Evolutionary conservation across 345 rosid species (phyloP).

Genomic region (Sisymbrium irio): DNA sequence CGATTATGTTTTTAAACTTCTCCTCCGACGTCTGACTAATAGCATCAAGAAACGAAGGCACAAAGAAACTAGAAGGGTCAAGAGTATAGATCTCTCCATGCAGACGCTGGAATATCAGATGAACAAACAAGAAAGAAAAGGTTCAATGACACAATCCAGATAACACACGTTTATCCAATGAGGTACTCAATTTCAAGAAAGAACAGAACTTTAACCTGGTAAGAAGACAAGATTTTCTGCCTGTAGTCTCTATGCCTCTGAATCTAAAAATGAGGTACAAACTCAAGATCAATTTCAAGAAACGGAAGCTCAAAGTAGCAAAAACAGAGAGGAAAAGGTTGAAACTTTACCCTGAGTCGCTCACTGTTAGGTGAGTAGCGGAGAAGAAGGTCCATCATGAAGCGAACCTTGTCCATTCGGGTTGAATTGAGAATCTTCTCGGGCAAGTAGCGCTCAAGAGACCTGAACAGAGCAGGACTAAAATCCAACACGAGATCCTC

Average conservation of each 20-base stretch:
- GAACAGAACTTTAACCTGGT: slow-evolving; percentile 7
- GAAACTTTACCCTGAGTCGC: slow-evolving; percentile 55
- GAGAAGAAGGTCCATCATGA: slow-evolving; percentile 63
- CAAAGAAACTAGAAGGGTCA: slow-evolving; percentile 57
- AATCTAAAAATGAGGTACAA: slow-evolving; percentile 19
- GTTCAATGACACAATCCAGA: slow-evolving; percentile 7
- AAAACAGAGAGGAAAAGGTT: not conserved
- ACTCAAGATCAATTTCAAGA: slow-evolving; percentile 1
- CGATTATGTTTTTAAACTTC: slow-evolving; percentile 59
- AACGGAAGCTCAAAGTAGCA: not conserved
- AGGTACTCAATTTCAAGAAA: too few relatives aligned
- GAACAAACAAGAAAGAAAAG: slow-evolving; percentile 1
- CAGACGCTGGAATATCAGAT: slow-evolving; percentile 54
- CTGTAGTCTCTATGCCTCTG: slow-evolving; percentile 35
- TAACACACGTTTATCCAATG: not conserved
- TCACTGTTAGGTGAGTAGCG: slow-evolving; percentile 80
- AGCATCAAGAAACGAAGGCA: slow-evolving; percentile 75
- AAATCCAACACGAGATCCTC: slow-evolving; percentile 71
- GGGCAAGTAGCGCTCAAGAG: slow-evolving; percentile 82
- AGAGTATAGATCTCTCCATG: slow-evolving; percentile 61
- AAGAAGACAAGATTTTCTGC: slow-evolving; percentile 30
- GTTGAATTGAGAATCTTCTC: slow-evolving; percentile 45
- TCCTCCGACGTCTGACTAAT: slow-evolving; percentile 54
- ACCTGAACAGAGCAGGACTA: slow-evolving; percentile 69
- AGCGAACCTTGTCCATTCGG: slow-evolving; percentile 54